Evolutionary conservation across 306 rosid species (phyloP).

Genomic region (Quercus agrifolia): DNA sequence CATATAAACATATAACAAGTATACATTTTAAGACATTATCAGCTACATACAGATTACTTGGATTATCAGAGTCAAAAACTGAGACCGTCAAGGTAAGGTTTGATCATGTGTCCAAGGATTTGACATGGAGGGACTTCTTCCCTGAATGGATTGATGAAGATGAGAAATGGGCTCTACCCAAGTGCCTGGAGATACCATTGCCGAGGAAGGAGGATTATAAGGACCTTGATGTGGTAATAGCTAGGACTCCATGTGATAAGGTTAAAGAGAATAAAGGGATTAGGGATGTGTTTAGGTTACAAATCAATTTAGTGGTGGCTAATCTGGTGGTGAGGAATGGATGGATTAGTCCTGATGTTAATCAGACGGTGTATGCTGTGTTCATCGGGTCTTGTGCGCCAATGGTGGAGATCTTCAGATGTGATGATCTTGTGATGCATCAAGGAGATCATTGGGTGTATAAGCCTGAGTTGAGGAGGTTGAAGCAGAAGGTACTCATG

Average conservation of each 20-base stretch:
- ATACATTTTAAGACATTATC: too few species aligned
- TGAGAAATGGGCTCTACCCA: conserved; percentile 26
- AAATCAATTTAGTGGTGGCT: conserved; percentile 80
- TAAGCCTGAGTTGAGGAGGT: conserved; percentile 52
- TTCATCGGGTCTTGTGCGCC: conserved; percentile 73
- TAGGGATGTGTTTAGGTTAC: conserved; percentile 64
- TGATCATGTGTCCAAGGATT: conserved; percentile 14
- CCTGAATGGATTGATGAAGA: conserved; percentile 74
- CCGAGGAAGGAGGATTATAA: conserved; percentile 28
- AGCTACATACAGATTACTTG: neutral
- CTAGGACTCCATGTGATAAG: conserved; percentile 52
- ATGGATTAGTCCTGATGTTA: conserved; percentile 29
- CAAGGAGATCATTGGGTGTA: conserved; percentile 49
- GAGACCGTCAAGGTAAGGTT: conserved; percentile 30
- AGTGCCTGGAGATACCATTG: conserved; percentile 63
- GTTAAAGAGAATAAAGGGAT: conserved; percentile 8
- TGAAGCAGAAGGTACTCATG: conserved; percentile 63
- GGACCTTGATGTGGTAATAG: conserved; percentile 57
- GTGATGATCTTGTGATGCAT: conserved; percentile 63
- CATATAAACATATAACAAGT: too few species aligned
- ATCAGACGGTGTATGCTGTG: conserved; percentile 51
- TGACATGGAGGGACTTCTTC: conserved; percentile 52
- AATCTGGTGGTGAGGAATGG: conserved; percentile 53
- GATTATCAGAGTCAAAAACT: neutral
- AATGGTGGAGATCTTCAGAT: conserved; percentile 81